Conservation (phyloP, 1,284 basidiomycete species). For the Ganoderma meredithae region DNA sequence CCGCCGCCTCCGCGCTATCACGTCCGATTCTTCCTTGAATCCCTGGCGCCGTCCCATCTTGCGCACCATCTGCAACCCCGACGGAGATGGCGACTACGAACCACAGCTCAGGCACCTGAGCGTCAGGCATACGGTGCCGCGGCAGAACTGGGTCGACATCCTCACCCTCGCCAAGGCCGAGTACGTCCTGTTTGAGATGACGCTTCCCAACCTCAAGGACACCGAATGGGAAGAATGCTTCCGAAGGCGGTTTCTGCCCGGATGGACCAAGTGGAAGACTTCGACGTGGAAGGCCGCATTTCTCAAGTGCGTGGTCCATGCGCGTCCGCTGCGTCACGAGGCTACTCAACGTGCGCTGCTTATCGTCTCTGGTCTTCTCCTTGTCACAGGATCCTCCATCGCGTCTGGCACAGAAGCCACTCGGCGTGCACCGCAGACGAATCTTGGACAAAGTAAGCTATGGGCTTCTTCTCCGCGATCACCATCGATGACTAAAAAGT, state of each 20-base stretch:
- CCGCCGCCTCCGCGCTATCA: slow-evolving; percentile 58
- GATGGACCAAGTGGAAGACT: slow-evolving; percentile 74
- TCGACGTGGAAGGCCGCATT: slow-evolving; percentile 66
- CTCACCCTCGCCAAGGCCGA: slow-evolving; percentile 61
- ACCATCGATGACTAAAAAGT: background rate
- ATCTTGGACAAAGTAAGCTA: slow-evolving; percentile 77
- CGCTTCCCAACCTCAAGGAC: slow-evolving; percentile 68
- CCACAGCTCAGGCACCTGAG: slow-evolving; percentile 61
- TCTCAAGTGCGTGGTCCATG: slow-evolving; percentile 55
- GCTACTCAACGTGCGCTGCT: slow-evolving; percentile 5
- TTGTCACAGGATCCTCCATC: slow-evolving; percentile 57
- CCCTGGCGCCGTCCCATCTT: slow-evolving; percentile 77
- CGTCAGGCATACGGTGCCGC: slow-evolving; percentile 65
- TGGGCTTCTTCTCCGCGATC: background rate
- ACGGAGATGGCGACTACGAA: slow-evolving; percentile 52
- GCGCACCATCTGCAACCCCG: slow-evolving; percentile 52
- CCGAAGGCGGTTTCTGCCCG: slow-evolving; percentile 70
- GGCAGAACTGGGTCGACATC: slow-evolving; percentile 80
- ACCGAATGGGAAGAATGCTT: slow-evolving; percentile 78
- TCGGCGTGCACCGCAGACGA: slow-evolving; percentile 79
- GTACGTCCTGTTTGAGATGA: slow-evolving; percentile 70
- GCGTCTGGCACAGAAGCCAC: slow-evolving; percentile 70
- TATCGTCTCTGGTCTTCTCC: background rate
- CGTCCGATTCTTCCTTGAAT: slow-evolving; percentile 69
- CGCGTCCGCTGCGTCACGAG: slow-evolving; percentile 10